Evolutionary conservation across 176 grass and related monocot genomes (phyloP), one percentile per base, ranked within the genome.

Genomic region (Phragmites australis): DNA sequence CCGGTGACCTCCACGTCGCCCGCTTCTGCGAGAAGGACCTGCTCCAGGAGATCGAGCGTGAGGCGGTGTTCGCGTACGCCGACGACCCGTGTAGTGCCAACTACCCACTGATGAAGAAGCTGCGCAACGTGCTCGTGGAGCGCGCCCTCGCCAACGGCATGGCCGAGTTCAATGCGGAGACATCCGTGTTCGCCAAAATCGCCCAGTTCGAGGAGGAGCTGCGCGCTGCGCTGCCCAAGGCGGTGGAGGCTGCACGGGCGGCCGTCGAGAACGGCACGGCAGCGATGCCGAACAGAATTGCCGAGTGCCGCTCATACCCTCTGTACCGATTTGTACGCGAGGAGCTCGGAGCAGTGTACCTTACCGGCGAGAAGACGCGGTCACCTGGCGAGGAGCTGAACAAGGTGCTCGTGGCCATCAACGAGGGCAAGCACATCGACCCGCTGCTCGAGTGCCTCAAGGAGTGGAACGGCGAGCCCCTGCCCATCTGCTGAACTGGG

Each of bases 21-120:
- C 76, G 89, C 4, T 91, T 91, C 53, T 79, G 85, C 41, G 89
- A 91, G 37, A 91, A 91, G 71, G 89, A 91, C 34, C 40, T 91
- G 25, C 83, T 91, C 65, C 71, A 72, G 75, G 89, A 81, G 44
- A 85, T 91, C 31, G 89, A 91, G 26, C 77, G 82, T 41, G 89
- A 91, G 37, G 79, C 87, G 12, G 89, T 91, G 1, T 91, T 91
- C 56, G 83, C 77, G 5, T 91, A 91, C 12, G 85, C 89, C 5
- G 90, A 93, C n/a, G 90, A 93, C 84, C 87, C 90, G 0, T 93
- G 90, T 80, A 93, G 83, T 43, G 37, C 70, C 5, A 93, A 85
- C 70, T 93, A 93, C 43, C 87, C 87, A 1, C 68, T 93, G 34
- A 87, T 83, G 65, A 88, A 90, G 87, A 93, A 93, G 84, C 81